These are phyloP conservation scores for Adansonia madagascariensis DNA, from an alignment of 441 rosid species.

Conservation along the genomic window DNA sequence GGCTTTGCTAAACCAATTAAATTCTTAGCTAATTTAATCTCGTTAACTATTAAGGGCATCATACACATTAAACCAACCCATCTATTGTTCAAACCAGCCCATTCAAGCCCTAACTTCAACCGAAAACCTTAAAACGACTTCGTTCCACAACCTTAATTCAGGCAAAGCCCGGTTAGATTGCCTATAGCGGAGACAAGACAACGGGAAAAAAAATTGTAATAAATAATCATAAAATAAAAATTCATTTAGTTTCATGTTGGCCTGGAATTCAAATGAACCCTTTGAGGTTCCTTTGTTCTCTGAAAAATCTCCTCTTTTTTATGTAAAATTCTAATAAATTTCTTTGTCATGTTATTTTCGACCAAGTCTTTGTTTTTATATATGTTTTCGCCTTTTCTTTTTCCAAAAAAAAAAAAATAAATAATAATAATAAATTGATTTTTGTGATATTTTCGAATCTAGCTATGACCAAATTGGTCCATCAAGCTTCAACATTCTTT, in stretches of 20 bases:
- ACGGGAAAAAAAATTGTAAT: too few species aligned
- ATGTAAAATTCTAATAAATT: neutral
- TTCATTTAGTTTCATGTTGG: constrained; percentile 37
- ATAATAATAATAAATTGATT: too few species aligned
- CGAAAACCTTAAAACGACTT: neutral
- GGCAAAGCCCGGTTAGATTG: too few species aligned
- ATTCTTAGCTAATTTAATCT: neutral
- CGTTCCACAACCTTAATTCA: neutral
- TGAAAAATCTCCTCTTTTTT: neutral
- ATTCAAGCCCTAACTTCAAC: neutral
- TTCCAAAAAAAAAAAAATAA: too few species aligned
- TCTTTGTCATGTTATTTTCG: neutral
- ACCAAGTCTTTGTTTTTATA: constrained; percentile 16
- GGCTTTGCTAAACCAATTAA: neutral
- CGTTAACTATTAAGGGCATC: neutral
- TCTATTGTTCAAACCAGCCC: neutral
- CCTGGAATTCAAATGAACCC: constrained; percentile 24
- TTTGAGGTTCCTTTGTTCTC: neutral
- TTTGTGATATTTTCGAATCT: constrained; percentile 40
- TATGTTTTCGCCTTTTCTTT: constrained; percentile 15
- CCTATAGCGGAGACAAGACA: constrained; percentile 28
- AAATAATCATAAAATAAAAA: too few species aligned
- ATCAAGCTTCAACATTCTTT: constrained; percentile 59
- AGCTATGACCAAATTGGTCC: constrained; percentile 54
- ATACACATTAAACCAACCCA: neutral